phyloP scores from a whole-genome alignment of 2,329 filamentous ascomycete genomes.

The Chaetomium sp. region DNA sequence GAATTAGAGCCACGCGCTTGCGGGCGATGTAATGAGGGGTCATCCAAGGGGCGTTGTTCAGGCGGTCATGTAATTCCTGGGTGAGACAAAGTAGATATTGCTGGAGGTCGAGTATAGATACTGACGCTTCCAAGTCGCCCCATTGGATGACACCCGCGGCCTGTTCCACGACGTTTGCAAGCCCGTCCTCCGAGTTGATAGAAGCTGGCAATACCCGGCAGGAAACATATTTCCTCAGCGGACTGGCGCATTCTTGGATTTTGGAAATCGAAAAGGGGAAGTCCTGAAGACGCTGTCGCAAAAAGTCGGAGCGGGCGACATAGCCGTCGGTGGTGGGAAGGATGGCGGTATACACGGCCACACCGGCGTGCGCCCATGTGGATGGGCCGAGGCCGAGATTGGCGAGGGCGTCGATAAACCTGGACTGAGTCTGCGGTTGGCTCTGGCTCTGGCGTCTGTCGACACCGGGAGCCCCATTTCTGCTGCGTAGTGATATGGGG shows the following conservation, averaged over 20 bases:
- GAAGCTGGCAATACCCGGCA: neutral
- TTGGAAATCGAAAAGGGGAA: conserved; percentile 16
- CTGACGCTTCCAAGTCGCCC: conserved; percentile 11
- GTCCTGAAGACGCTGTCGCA: conserved; percentile 20
- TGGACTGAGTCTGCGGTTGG: neutral
- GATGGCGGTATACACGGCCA: conserved; percentile 20
- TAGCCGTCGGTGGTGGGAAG: conserved; percentile 18
- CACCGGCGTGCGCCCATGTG: conserved; percentile 6
- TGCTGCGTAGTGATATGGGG: neutral
- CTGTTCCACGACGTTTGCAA: conserved; percentile 13
- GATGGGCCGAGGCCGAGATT: conserved; percentile 12
- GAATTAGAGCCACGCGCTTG: conserved; percentile 19
- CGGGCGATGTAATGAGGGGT: conserved; percentile 11
- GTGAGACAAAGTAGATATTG: conserved; percentile 10
- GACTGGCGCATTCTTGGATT: conserved; percentile 8
- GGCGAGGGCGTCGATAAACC: conserved; percentile 6
- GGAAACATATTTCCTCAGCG: conserved; percentile 12
- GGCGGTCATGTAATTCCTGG: conserved; percentile 17
- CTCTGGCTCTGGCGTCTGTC: neutral
- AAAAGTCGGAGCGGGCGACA: conserved; percentile 17
- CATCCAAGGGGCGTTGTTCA: conserved; percentile 18
- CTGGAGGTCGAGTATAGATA: conserved; percentile 17
- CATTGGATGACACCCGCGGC: conserved; percentile 22
- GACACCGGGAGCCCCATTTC: neutral
- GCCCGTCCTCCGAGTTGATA: conserved; percentile 6